These are phyloP conservation scores for Tricholoma saponaceum DNA, from an alignment of 768 basidiomycete species.

Conservation along the genomic window DNA sequence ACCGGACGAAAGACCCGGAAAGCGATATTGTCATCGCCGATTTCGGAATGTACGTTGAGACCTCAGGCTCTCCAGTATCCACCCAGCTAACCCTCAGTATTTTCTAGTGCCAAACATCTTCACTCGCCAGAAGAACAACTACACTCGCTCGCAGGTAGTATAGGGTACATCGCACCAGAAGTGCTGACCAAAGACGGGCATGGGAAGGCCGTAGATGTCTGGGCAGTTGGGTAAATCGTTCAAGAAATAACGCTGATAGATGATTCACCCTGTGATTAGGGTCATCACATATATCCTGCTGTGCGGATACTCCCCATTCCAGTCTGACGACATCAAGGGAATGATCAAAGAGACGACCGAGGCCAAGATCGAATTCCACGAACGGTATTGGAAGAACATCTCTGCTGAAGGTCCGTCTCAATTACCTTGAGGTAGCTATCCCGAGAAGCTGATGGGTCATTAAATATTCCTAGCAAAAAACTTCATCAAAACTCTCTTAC, in stretches of 20 bases:
- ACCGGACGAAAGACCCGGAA: constrained; percentile 67
- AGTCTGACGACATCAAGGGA: constrained; percentile 71
- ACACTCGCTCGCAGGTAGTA: constrained; percentile 69
- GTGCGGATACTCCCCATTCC: constrained; percentile 95
- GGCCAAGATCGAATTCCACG: constrained; percentile 87
- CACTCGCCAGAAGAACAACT: constrained; percentile 69
- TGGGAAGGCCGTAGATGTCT: constrained; percentile 89
- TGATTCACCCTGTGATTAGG: constrained; percentile 32
- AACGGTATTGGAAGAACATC: constrained; percentile 91
- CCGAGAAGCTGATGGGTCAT: neutral
- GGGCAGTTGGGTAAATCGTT: constrained; percentile 78
- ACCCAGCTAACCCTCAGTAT: neutral
- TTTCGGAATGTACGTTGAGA: constrained; percentile 81
- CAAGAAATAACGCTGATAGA: neutral
- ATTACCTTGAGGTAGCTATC: neutral
- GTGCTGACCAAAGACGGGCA: constrained; percentile 80
- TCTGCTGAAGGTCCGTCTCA: constrained; percentile 58
- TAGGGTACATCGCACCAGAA: constrained; percentile 92
- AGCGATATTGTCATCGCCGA: constrained; percentile 95
- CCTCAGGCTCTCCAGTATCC: neutral
- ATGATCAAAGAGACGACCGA: constrained; percentile 82
- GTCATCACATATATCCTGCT: constrained; percentile 94
- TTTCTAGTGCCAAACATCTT: constrained; percentile 73
- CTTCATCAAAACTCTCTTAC: constrained; percentile 72
- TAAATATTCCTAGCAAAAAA: constrained; percentile 72